These are phyloP conservation scores for Diaporthe humulicola DNA, from an alignment of 2,329 filamentous ascomycete genomes.

Conservation along the genomic window DNA sequence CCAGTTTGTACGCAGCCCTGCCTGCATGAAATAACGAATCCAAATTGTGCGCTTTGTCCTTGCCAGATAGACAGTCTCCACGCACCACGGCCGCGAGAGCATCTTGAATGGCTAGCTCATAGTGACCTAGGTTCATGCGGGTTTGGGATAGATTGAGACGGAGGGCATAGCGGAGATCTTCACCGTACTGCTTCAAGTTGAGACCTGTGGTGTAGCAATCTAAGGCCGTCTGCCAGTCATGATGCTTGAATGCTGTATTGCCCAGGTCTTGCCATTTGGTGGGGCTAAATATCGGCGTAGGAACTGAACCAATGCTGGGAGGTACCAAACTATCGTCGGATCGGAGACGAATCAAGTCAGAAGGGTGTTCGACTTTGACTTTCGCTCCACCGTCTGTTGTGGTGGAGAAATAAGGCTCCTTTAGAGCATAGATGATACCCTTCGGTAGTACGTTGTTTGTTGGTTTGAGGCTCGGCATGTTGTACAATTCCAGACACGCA, in stretches of 20 bases:
- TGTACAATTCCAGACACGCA: slow-evolving; percentile 79
- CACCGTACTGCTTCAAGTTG: neutral
- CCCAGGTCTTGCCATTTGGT: slow-evolving; percentile 35
- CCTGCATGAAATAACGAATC: slow-evolving; percentile 4
- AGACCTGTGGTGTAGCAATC: slow-evolving; percentile 30
- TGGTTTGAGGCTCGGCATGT: slow-evolving; percentile 33
- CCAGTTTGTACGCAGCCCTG: slow-evolving; percentile 5
- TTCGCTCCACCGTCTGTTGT: slow-evolving; percentile 45
- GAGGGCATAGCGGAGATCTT: slow-evolving; percentile 10
- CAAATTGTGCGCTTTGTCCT: neutral
- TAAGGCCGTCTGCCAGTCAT: slow-evolving; percentile 1
- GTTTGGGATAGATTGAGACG: slow-evolving; percentile 13
- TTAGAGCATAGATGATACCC: slow-evolving; percentile 50
- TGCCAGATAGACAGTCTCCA: neutral
- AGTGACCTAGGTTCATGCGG: neutral
- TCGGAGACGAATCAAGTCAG: slow-evolving; percentile 48
- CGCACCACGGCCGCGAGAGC: neutral
- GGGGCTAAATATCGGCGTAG: neutral
- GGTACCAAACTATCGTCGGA: neutral
- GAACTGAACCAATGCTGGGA: neutral
- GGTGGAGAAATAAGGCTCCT: slow-evolving; percentile 53
- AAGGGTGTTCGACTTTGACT: slow-evolving; percentile 53
- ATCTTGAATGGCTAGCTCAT: slow-evolving; percentile 16
- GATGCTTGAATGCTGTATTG: neutral
- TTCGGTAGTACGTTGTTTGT: slow-evolving; percentile 50